Evolutionary conservation across 2,329 filamentous ascomycete genomes (phyloP).

Genomic region (Curvularia sp.): DNA sequence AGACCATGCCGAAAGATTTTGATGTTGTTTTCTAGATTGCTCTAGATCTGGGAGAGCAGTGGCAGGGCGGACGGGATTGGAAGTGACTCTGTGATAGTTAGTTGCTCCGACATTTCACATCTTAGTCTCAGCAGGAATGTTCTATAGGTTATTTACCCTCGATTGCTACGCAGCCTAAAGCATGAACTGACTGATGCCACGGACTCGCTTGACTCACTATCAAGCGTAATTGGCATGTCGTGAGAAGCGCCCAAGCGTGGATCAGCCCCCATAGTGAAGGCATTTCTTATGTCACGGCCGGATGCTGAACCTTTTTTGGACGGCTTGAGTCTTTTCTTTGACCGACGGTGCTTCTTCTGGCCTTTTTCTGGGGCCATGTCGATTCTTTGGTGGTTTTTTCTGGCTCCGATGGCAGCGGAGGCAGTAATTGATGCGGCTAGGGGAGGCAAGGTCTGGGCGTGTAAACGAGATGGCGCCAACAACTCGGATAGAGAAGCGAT

Average conservation of each 20-base stretch:
- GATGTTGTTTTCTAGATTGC: background rate
- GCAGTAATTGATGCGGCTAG: background rate
- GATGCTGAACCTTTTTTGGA: background rate
- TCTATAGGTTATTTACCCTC: background rate
- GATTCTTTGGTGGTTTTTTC: background rate
- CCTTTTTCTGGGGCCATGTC: background rate
- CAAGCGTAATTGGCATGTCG: conserved; percentile 19
- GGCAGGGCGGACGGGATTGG: background rate
- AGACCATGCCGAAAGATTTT: background rate
- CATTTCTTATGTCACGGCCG: background rate
- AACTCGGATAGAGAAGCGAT: conserved; percentile 2
- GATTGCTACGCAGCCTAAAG: background rate
- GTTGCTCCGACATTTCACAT: background rate
- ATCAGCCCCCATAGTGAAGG: background rate
- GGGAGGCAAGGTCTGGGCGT: background rate
- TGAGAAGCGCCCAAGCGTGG: conserved; percentile 10
- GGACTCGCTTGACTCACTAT: conserved; percentile 15
- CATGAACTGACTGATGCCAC: background rate
- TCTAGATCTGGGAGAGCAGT: background rate
- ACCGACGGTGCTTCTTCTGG: conserved; percentile 2
- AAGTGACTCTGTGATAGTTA: background rate
- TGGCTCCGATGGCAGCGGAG: no score
- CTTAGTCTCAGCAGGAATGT: background rate
- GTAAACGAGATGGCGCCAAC: background rate
- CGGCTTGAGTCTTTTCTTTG: background rate